phyloP scores from a whole-genome alignment of 495 filamentous ascomycete species.

The Neurospora intermedia region DNA sequence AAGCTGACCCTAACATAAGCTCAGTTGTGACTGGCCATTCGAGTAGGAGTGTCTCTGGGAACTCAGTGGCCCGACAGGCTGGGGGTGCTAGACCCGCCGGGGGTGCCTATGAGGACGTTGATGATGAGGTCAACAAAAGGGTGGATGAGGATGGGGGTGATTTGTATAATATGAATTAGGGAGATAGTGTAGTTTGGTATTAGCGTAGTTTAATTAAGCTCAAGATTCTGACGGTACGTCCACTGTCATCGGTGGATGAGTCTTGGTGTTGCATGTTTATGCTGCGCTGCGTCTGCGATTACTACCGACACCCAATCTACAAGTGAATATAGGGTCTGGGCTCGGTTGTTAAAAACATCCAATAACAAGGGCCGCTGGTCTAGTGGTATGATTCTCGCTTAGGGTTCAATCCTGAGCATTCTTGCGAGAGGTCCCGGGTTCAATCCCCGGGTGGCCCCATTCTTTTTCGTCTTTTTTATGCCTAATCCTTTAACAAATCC shows the following conservation, averaged over 20 bases:
- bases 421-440: background rate
- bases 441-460: too few relatives aligned
- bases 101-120: background rate
- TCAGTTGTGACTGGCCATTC: background rate
- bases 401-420: background rate
- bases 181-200: background rate
- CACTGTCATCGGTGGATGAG: too few relatives aligned
- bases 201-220: background rate
- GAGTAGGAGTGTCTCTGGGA: background rate
- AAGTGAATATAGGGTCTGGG: rapidly evolving
- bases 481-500: too few relatives aligned
- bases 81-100: too few relatives aligned
- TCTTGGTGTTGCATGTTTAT: too few relatives aligned
- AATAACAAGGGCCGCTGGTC: background rate
- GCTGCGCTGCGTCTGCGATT: too few relatives aligned
- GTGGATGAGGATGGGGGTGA: background rate
- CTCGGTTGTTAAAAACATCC: background rate
- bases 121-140: background rate
- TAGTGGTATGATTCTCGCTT: background rate
- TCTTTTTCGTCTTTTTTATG: background rate
- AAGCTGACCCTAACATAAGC: background rate
- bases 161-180: background rate
- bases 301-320: too few relatives aligned
- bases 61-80: background rate
- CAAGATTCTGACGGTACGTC: background rate